These are phyloP conservation scores for Cryphonectria nitschkei DNA, from an alignment of 2,329 filamentous ascomycete genomes.

Conservation along the genomic window DNA sequence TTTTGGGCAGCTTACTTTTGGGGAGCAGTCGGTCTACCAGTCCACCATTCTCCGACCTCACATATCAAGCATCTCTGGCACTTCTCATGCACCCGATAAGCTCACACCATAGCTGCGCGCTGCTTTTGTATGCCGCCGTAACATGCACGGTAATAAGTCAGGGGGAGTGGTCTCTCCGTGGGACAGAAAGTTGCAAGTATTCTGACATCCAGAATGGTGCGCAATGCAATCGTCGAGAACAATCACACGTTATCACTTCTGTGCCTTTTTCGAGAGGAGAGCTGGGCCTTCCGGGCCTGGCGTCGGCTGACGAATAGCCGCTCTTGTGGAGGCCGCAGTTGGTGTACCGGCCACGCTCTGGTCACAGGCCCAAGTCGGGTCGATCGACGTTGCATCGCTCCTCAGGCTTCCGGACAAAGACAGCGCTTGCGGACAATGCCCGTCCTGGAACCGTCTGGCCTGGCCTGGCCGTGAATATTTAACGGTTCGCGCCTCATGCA, in stretches of 20 bases:
- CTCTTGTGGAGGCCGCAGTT: neutral
- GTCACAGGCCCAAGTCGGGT: neutral
- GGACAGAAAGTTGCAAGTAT: neutral
- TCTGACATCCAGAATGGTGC: neutral
- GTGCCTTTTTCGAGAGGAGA: neutral
- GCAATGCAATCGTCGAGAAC: neutral
- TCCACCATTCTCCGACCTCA: neutral
- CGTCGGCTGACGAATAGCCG: neutral
- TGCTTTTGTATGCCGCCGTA: constrained; percentile 18
- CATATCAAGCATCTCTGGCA: neutral
- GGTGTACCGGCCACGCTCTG: constrained; percentile 6
- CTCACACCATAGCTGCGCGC: constrained; percentile 17
- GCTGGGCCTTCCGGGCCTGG: neutral
- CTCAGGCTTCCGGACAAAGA: neutral
- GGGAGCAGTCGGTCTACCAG: neutral
- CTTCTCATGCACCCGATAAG: constrained; percentile 18
- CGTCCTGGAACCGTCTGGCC: neutral
- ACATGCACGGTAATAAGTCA: constrained; percentile 16
- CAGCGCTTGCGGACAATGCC: neutral
- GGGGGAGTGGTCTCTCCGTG: constrained; percentile 12
- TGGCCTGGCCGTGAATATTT: neutral
- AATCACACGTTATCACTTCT: neutral
- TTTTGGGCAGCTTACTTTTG: neutral
- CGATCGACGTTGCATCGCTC: constrained; percentile 14
- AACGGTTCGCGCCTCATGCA: constrained; percentile 2